Percentiles rank a stretch among this genome's conserved stretches.
Conservation (phyloP, 345 rosid species). For the Aurinia saxatilis region DNA sequence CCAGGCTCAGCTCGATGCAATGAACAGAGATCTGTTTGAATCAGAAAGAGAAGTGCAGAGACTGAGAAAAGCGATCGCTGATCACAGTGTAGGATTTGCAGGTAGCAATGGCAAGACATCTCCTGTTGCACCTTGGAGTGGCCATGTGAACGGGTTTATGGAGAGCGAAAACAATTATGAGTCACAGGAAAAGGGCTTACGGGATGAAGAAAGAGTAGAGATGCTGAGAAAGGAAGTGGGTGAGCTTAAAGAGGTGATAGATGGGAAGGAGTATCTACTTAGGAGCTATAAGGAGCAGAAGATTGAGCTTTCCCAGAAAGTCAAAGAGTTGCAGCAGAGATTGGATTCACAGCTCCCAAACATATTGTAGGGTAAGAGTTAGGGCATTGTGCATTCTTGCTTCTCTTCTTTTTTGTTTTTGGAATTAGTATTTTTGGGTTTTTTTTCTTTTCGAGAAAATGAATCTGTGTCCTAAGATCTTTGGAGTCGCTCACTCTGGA, state of each 20-base stretch:
- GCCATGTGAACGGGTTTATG: slow-evolving; percentile 51
- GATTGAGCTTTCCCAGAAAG: slow-evolving; percentile 68
- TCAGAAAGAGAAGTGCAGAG: slow-evolving; percentile 84
- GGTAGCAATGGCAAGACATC: slow-evolving; percentile 32
- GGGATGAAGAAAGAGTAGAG: slow-evolving; percentile 50
- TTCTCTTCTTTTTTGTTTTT: neutral
- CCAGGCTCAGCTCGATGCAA: slow-evolving; percentile 71
- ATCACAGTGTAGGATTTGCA: slow-evolving; percentile 52
- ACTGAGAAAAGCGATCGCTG: slow-evolving; percentile 92
- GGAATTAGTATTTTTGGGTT: neutral
- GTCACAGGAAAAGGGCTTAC: slow-evolving; percentile 38
- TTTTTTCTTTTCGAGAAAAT: neutral
- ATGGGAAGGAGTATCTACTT: slow-evolving; percentile 78
- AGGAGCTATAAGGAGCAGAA: slow-evolving; percentile 88
- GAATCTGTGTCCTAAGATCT: slow-evolving; percentile 2
- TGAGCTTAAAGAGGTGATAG: slow-evolving; percentile 86
- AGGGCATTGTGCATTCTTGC: slow-evolving; percentile 51
- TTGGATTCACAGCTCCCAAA: slow-evolving; percentile 81
- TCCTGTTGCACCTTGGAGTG: slow-evolving; percentile 44
- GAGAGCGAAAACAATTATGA: slow-evolving; percentile 41
- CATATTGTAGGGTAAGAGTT: slow-evolving; percentile 62
- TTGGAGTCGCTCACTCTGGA: slow-evolving; percentile 11
- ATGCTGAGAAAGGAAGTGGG: slow-evolving; percentile 80
- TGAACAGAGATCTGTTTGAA: slow-evolving; percentile 67
- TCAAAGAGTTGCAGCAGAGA: slow-evolving; percentile 85